Evolutionary conservation across 2,329 filamentous ascomycete species (phyloP), one percentile per base, ranked within the genome.

Genomic region (Fusarium armeniacum): DNA sequence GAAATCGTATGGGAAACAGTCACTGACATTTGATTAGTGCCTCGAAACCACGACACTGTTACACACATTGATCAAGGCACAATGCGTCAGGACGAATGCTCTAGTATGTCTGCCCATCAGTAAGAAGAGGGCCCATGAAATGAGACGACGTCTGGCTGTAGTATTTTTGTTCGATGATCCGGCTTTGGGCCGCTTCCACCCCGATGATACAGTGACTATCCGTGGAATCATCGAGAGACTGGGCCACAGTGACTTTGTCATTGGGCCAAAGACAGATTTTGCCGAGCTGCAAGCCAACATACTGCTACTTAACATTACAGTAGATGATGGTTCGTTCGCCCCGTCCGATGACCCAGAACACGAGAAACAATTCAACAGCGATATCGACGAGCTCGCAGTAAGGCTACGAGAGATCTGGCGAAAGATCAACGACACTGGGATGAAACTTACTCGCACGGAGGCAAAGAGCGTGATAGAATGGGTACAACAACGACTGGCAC

Each of bases 401-500:
- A 83, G 82, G 35, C 82, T 97, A 53, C 88, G 90, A 67, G 77
- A 80, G 18, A 80, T 89, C 33, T 84, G 84, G 78, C 82, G 83
- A 60, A 85, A 85, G 40, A 97, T 97, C 73, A 86, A 90, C 62
- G 92, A 94, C 74, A 86, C 90, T 2, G 93, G 92, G 41, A 91
- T 93, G 45, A 89, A 89, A 24, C 83, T 96, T 61, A 86, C 87
- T 18, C 87, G 92, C 32, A 91, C 92, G 32, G 89, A 97, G 75
- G 89, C 92, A 15, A 97, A 97, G 79, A 89, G 89, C 56, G 85
- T 86, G 13, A 83, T 97, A 40, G 91, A 97, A 73, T 86, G 89
- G 60, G 81, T 97, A n/a, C 86, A 90, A 62, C 89, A 92, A 73
- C 88, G 94, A 58, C 83, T 98, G 16, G 81, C 89, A 47, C 89